Percentiles rank a stretch among this genome's conserved stretches.
phyloP scores from a whole-genome alignment of 2,329 filamentous ascomycete genomes.

The Ophioceras dolichostomum region DNA sequence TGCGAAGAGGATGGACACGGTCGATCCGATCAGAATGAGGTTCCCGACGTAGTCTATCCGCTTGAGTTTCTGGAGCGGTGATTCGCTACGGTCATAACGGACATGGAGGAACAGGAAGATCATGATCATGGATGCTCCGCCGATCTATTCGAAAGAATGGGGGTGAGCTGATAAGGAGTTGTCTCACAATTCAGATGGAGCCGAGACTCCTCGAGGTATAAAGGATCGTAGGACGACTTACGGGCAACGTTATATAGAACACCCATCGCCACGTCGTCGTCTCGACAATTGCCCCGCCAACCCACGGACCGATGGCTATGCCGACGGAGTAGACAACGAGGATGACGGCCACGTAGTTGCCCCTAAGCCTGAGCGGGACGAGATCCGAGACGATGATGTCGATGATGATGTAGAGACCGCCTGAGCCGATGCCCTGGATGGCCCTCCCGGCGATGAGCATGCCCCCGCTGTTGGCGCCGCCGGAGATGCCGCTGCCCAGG shows the following conservation, averaged over 20 bases:
- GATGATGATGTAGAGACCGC: slow-evolving; percentile 20
- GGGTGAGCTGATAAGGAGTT: too few species aligned
- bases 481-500: slow-evolving; percentile 28
- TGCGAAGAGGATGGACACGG: not conserved
- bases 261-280: slow-evolving; percentile 36
- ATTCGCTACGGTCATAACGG: not conserved
- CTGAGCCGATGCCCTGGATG: slow-evolving; percentile 34
- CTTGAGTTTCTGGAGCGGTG: not conserved
- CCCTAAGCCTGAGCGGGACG: slow-evolving; percentile 9
- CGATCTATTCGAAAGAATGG: not conserved
- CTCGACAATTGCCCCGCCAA: slow-evolving; percentile 20
- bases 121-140: too few species aligned
- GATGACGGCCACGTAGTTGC: slow-evolving; percentile 28
- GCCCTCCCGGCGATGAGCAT: slow-evolving; percentile 35
- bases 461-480: slow-evolving; percentile 25
- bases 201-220: not conserved
- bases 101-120: not conserved
- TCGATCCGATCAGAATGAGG: slow-evolving; percentile 5
- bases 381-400: slow-evolving; percentile 13
- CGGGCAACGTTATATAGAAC: slow-evolving; percentile 13
- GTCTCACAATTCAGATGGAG: too few species aligned
- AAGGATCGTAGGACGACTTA: not conserved
- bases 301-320: slow-evolving; percentile 33
- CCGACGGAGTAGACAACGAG: slow-evolving; percentile 35
- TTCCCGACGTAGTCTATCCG: slow-evolving; percentile 5